Percentiles rank a stretch among this genome's conserved stretches.
These are phyloP conservation scores for Phytophthora cryptogea DNA, from an alignment of 352 stramenopile species.

Conservation along the genomic window DNA sequence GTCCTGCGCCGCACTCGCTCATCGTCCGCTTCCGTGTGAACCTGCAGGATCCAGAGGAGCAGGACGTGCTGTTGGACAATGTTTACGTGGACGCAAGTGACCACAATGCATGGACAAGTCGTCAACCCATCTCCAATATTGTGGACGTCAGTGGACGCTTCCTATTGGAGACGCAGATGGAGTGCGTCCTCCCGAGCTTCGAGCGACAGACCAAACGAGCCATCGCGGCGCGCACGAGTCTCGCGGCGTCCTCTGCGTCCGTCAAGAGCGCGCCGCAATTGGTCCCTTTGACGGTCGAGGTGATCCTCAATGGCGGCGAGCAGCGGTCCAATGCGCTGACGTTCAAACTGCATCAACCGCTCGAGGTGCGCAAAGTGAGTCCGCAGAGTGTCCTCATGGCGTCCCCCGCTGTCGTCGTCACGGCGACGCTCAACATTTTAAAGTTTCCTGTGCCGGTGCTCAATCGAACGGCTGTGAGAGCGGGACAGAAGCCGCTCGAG, in stretches of 20 bases:
- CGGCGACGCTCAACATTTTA: slow-evolving; percentile 58
- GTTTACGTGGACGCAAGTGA: slow-evolving; percentile 4
- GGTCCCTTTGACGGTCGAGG: slow-evolving; percentile 54
- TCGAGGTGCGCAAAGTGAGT: slow-evolving; percentile 51
- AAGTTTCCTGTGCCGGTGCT: slow-evolving; percentile 39
- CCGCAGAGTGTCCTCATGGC: slow-evolving; percentile 67
- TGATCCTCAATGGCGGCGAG: slow-evolving; percentile 59
- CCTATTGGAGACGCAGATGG: slow-evolving; percentile 61
- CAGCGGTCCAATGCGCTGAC: slow-evolving; percentile 53
- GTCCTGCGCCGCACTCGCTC: slow-evolving; percentile 61
- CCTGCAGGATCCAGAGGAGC: slow-evolving; percentile 22
- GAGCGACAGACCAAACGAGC: slow-evolving; percentile 37
- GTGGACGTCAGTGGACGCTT: slow-evolving; percentile 54
- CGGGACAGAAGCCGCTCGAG: slow-evolving; percentile 9
- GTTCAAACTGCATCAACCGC: slow-evolving; percentile 55
- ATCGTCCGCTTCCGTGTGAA: slow-evolving; percentile 58
- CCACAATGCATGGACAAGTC: slow-evolving; percentile 2
- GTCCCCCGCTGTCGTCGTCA: slow-evolving; percentile 42
- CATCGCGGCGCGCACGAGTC: slow-evolving; percentile 44
- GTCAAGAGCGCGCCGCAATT: slow-evolving; percentile 53
- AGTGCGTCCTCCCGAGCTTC: slow-evolving; percentile 61
- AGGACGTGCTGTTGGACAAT: background rate
- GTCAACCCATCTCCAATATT: slow-evolving; percentile 6
- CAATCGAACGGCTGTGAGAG: slow-evolving; percentile 9
- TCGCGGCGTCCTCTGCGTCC: slow-evolving; percentile 47